These are phyloP conservation scores for Cystobasidiopsis lactophilus DNA, from an alignment of 768 basidiomycete genomes.

Conservation along the genomic window DNA sequence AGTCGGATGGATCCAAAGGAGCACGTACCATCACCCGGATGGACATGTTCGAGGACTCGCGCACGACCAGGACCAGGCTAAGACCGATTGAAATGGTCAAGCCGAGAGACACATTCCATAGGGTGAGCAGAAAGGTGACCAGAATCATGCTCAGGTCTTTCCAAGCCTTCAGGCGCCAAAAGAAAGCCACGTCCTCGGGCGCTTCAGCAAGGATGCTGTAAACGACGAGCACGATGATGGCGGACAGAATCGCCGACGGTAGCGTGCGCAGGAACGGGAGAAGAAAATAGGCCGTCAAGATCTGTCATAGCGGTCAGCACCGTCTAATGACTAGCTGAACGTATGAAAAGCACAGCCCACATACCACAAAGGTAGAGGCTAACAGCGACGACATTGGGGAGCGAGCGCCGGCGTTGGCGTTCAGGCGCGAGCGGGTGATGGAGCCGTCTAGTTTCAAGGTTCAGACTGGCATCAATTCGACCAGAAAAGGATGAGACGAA, in stretches of 20 bases:
- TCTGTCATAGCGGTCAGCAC: too few relatives aligned
- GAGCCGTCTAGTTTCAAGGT: too few relatives aligned
- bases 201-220: conserved; percentile 62
- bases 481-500: too few relatives aligned
- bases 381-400: conserved; percentile 6
- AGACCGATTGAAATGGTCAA: not conserved
- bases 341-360: not conserved
- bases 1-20: too few relatives aligned
- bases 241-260: conserved; percentile 73
- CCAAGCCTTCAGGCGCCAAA: conserved; percentile 54
- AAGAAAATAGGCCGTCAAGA: conserved; percentile 73
- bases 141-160: conserved; percentile 65
- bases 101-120: conserved; percentile 43
- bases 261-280: conserved; percentile 65
- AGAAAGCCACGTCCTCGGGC: conserved; percentile 6
- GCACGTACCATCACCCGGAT: conserved; percentile 1
- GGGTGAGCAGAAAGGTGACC: conserved; percentile 66
- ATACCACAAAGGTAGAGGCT: conserved; percentile 11
- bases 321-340: conserved; percentile 31
- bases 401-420: conserved; percentile 5
- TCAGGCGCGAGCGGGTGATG: conserved; percentile 48
- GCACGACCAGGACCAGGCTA: conserved; percentile 1
- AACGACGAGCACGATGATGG: conserved; percentile 64
- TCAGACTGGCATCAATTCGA: too few relatives aligned
- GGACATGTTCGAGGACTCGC: conserved; percentile 20